Conservation (phyloP, 2,329 filamentous ascomycete species). For the Xylariaceae sp. region DNA sequence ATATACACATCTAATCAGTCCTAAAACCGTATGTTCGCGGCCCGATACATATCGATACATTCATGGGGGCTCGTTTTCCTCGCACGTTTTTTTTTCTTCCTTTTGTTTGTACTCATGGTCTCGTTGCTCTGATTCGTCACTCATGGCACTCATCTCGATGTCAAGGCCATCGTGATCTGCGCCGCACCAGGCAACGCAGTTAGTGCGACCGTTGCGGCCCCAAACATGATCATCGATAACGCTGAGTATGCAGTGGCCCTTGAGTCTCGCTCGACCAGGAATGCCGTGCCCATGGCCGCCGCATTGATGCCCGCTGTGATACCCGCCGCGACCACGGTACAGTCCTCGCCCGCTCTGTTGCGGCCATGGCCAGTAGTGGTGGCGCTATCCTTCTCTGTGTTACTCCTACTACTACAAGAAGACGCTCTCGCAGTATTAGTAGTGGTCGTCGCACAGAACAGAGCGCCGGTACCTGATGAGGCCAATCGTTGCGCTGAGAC, state of each 20-base stretch:
- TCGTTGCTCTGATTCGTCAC: slow-evolving; percentile 1
- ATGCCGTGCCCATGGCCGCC: slow-evolving; percentile 55
- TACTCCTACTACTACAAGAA: neutral
- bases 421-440: neutral
- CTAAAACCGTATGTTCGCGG: neutral
- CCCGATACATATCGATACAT: neutral
- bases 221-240: slow-evolving; percentile 53
- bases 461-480: neutral
- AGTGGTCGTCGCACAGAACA: neutral
- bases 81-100: neutral
- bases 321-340: slow-evolving; percentile 43
- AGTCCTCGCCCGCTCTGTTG: slow-evolving; percentile 12
- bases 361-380: neutral
- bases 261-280: slow-evolving; percentile 50
- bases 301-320: slow-evolving; percentile 53
- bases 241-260: slow-evolving; percentile 52
- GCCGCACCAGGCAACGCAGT: slow-evolving; percentile 45
- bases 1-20: slow-evolving; percentile 1
- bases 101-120: neutral
- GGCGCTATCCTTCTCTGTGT: slow-evolving; percentile 6
- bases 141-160: slow-evolving; percentile 24
- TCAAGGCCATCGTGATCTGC: slow-evolving; percentile 33
- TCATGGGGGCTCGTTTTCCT: neutral
- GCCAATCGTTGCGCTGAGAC: neutral
- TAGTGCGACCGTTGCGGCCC: slow-evolving; percentile 51